These are phyloP conservation scores for Penicillium goetzii DNA, from an alignment of 495 filamentous ascomycete species.

Conservation along the genomic window DNA sequence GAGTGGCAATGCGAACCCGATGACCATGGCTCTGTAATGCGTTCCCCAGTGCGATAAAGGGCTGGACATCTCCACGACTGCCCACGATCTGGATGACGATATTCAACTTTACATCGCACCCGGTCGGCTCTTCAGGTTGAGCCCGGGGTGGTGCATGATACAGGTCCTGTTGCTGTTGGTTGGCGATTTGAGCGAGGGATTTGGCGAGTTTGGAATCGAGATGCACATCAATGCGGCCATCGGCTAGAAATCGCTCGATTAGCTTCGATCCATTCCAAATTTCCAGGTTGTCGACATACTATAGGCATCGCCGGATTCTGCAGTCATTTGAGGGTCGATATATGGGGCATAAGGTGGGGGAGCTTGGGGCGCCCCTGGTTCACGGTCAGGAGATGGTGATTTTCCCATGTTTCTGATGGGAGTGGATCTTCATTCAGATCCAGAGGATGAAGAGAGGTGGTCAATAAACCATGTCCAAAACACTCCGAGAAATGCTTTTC, in stretches of 20 bases:
- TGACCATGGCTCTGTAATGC: slow-evolving; percentile 46
- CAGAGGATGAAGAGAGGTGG: background rate
- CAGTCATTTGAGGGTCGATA: slow-evolving; percentile 21
- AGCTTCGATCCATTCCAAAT: background rate
- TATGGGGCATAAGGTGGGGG: slow-evolving; percentile 23
- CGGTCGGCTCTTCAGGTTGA: background rate
- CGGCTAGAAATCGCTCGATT: slow-evolving; percentile 6
- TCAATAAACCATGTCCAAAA: background rate
- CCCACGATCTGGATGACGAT: slow-evolving; percentile 76
- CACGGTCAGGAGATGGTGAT: slow-evolving; percentile 7
- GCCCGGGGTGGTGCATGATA: background rate
- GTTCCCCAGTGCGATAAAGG: slow-evolving; percentile 64
- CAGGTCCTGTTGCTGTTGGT: slow-evolving; percentile 17
- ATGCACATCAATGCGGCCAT: slow-evolving; percentile 32
- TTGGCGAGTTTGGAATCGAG: slow-evolving; percentile 29
- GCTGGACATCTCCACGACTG: slow-evolving; percentile 68
- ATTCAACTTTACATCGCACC: slow-evolving; percentile 50
- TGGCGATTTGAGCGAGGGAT: slow-evolving; percentile 23
- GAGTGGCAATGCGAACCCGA: slow-evolving; percentile 63
- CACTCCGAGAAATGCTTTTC: background rate
- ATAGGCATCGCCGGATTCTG: slow-evolving; percentile 18
- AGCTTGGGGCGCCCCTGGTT: background rate
- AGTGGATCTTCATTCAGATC: background rate
- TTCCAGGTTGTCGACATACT: slow-evolving; percentile 4
- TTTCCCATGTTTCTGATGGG: slow-evolving; percentile 12